Evolutionary conservation across 306 rosid species (phyloP).

Genomic region (Sesbania bispinosa): DNA sequence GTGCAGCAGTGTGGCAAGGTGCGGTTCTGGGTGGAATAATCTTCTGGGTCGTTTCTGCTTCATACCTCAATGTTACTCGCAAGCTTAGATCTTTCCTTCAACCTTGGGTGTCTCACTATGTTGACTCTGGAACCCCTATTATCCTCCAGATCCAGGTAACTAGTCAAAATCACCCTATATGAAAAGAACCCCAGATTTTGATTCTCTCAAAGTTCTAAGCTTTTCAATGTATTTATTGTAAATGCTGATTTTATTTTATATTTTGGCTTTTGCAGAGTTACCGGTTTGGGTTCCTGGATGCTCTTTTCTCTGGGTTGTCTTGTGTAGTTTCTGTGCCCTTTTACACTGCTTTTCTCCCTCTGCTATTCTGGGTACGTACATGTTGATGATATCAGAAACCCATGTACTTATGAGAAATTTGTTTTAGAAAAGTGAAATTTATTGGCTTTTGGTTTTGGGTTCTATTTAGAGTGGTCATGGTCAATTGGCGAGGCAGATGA

Average conservation of each 20-base stretch:
- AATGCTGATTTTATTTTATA: not conserved
- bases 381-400: not conserved
- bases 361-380: constrained; percentile 76
- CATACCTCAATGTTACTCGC: constrained; percentile 62
- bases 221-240: not conserved
- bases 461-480: constrained; percentile 88
- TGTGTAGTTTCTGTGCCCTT: constrained; percentile 92
- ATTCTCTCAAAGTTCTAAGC: not conserved
- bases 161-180: not conserved
- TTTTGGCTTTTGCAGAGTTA: constrained; percentile 47
- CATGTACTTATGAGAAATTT: not conserved
- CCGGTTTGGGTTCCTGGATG: constrained; percentile 59
- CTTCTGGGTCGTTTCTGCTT: constrained; percentile 54
- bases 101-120: constrained; percentile 64
- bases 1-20: constrained; percentile 63
- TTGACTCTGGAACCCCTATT: constrained; percentile 51
- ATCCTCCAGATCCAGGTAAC: constrained; percentile 81
- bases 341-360: constrained; percentile 94
- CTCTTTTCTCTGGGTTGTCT: constrained; percentile 67
- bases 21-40: constrained; percentile 58
- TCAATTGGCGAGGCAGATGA: constrained; percentile 94
- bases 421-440: not conserved
- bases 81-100: constrained; percentile 75
- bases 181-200: not conserved
- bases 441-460: constrained; percentile 19